Base-by-base conservation (phyloP, 495 filamentous ascomycete genomes). In the Aspergillus conjunctus region DNA sequence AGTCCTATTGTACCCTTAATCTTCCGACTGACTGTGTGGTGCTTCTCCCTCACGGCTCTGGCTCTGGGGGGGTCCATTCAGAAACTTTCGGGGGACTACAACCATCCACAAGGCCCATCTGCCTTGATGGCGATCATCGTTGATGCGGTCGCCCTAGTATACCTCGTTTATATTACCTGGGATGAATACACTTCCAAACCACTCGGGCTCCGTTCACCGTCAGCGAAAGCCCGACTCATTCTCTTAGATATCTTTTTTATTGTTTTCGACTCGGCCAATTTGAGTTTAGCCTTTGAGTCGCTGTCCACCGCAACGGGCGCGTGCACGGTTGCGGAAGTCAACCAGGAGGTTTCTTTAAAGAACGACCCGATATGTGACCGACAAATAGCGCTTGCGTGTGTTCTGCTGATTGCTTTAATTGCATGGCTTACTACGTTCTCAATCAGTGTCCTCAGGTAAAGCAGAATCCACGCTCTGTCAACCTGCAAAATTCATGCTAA, bases 171-270 rank as follows among this genome's bases (percentile, higher is more conserved):
- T 72, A 93, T 98, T 72, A 96, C 92, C 3, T 97, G 88, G 73
- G 94, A 98, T 71, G 94, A 98, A 73, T 98, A 96, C 73, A 93
- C 91, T 4, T 87, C 91, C 17, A 95, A 97, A 68, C 94, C 94
- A 4, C 77, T 98, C 33, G 94, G 94, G 6, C 77, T 98, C 57
- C 88, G 94, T 30, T 86, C 85, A 7, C 85, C 91, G 2, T 87
- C 85, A 37, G 87, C 91, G 20, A 98, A 98, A 69, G 88, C 96
- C 65, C 84, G 89, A 20, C 83, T 98, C 33, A 83, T 97, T 53
- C 85, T 98, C 58, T 82, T 97, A 60, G 94, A 98, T 75, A 81
- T 98, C 3, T 84, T 97, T 70, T 98, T 98, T 71, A 95, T 98
- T 63, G 91, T 97, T 30, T 96, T 98, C 72, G 91, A 96, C 70